These are phyloP conservation scores for Leptodontidium sp. DNA, from an alignment of 2,329 filamentous ascomycete species.

Conservation along the genomic window DNA sequence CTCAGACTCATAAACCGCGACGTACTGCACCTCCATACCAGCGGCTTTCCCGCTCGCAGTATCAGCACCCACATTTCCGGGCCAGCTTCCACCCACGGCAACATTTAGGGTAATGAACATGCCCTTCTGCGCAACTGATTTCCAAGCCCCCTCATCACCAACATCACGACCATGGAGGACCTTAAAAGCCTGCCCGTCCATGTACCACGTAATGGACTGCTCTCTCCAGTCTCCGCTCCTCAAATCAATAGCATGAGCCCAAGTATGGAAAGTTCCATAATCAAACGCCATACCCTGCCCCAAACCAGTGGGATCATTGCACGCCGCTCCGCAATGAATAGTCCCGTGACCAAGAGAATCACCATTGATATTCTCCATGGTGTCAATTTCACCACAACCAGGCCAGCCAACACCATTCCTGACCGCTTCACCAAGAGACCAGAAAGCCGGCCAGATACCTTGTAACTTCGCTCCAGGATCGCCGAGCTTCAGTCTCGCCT, in stretches of 20 bases:
- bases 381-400: conserved; percentile 40
- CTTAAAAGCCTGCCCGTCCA: conserved; percentile 37
- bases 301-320: conserved; percentile 34
- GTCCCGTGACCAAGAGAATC: conserved; percentile 31
- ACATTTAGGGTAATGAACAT: conserved; percentile 39
- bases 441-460: conserved; percentile 42
- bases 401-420: conserved; percentile 35
- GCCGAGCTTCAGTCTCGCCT: conserved; percentile 37
- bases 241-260: conserved; percentile 39
- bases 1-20: conserved; percentile 34
- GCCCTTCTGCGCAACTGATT: conserved; percentile 19
- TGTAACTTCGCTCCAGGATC: conserved; percentile 27
- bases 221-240: conserved; percentile 33
- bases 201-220: conserved; percentile 38
- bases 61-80: conserved; percentile 24
- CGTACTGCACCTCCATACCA: conserved; percentile 40
- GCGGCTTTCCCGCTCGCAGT: conserved; percentile 33
- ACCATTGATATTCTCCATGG: conserved; percentile 39
- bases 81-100: conserved; percentile 37
- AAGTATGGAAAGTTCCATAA: conserved; percentile 35
- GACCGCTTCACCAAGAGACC: conserved; percentile 35
- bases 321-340: conserved; percentile 35
- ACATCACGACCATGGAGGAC: conserved; percentile 32
- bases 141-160: conserved; percentile 30
- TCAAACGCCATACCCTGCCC: conserved; percentile 25